Evolutionary conservation across 78 protist genomes (phyloP).

Genomic region (Chrysochromulina parva): DNA sequence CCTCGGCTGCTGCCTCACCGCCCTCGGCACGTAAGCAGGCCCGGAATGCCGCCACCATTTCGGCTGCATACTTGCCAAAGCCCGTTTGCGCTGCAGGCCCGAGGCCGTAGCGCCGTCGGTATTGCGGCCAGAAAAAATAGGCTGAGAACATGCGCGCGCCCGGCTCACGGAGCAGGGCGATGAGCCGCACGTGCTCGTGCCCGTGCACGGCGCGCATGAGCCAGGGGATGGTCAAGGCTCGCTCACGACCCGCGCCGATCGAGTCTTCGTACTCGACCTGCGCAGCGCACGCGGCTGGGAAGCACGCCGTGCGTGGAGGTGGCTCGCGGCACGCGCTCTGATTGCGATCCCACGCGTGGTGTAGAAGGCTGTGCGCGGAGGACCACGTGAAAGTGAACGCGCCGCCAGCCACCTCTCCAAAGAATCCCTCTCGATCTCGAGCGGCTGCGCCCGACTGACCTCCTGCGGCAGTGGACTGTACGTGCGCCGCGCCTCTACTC

Average conservation of each 20-base stretch:
- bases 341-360: neutral
- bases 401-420: neutral
- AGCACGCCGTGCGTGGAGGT: neutral
- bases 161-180: neutral
- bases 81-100: neutral
- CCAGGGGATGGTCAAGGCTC: neutral
- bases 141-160: neutral
- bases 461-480: no score
- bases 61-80: neutral
- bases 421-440: neutral
- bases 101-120: neutral
- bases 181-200: neutral
- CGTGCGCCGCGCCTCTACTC: neutral
- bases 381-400: neutral
- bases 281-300: neutral
- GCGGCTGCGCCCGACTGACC: no score
- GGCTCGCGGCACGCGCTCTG: neutral
- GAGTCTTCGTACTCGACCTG: neutral
- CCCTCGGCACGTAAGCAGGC: neutral
- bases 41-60: neutral
- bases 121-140: neutral
- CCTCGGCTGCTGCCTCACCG: neutral
- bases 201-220: slow-evolving; percentile 3
- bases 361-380: neutral
- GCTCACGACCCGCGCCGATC: neutral